These are phyloP conservation scores for Bryopsis sp. DNA, from an alignment of 139 green algal species.

Conservation along the genomic window DNA sequence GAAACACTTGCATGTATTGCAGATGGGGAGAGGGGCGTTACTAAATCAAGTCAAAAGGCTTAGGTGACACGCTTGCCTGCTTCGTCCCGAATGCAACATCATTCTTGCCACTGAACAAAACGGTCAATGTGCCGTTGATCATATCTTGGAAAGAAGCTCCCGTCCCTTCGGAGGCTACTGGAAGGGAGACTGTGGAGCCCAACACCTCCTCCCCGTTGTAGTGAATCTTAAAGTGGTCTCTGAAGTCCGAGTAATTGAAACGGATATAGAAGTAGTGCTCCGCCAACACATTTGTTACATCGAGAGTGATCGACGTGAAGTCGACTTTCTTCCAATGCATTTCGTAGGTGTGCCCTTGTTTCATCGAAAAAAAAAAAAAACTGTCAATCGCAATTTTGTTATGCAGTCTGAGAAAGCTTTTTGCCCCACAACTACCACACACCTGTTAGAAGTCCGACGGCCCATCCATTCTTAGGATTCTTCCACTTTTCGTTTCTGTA, in stretches of 20 bases:
- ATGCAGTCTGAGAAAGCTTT: not conserved
- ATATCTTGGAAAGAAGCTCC: conserved; percentile 12
- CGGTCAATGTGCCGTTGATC: not conserved
- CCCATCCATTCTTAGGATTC: conserved; percentile 1
- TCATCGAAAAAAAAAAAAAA: too few species aligned
- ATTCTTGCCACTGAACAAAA: not conserved
- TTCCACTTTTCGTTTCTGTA: conserved; percentile 6
- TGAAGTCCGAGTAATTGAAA: conserved; percentile 9
- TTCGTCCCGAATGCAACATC: not conserved
- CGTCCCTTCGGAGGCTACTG: not conserved
- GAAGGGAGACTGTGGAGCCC: not conserved
- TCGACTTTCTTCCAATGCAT: conserved; percentile 6
- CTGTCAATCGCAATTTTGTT: too few species aligned
- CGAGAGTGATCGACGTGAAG: not conserved
- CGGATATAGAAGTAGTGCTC: conserved; percentile 1
- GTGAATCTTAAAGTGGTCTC: conserved; percentile 14
- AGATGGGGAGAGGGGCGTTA: too few species aligned
- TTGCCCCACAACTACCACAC: not conserved
- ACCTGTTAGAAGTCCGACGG: not conserved
- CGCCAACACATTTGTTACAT: not conserved
- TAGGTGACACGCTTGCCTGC: too few species aligned
- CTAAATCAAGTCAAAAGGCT: too few species aligned
- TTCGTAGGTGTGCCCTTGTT: conserved; percentile 10
- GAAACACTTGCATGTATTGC: too few species aligned
- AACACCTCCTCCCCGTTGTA: not conserved